phyloP scores from a whole-genome alignment of 2,329 filamentous ascomycete genomes.

The Trichoderma sp. region DNA sequence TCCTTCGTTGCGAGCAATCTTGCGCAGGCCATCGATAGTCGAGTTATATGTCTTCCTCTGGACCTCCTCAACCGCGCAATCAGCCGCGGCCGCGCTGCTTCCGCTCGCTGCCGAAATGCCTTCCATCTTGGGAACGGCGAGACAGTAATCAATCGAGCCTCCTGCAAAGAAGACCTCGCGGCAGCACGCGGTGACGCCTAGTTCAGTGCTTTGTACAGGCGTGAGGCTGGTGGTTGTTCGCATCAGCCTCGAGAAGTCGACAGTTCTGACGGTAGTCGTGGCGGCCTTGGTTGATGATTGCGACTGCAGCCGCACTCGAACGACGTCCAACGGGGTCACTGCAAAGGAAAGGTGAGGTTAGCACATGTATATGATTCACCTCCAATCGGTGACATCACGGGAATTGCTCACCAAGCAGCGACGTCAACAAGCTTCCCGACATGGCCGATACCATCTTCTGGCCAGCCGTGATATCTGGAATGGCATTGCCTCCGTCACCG shows the following conservation, averaged over 20 bases:
- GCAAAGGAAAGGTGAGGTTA: slow-evolving; percentile 5
- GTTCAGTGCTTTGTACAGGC: slow-evolving; percentile 72
- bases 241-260: slow-evolving; percentile 59
- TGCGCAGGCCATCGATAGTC: slow-evolving; percentile 86
- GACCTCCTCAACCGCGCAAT: slow-evolving; percentile 86
- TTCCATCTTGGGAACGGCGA: slow-evolving; percentile 65
- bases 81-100: slow-evolving; percentile 52
- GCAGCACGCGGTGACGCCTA: slow-evolving; percentile 93
- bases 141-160: slow-evolving; percentile 77
- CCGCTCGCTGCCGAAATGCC: slow-evolving; percentile 50
- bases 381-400: background rate
- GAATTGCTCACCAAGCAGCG: slow-evolving; percentile 70
- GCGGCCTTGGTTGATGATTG: slow-evolving; percentile 56
- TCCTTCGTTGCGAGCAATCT: slow-evolving; percentile 94
- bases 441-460: slow-evolving; percentile 97
- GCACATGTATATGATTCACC: background rate
- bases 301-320: slow-evolving; percentile 90
- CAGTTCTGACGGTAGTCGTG: slow-evolving; percentile 52
- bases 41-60: slow-evolving; percentile 84
- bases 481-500: slow-evolving; percentile 38
- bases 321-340: slow-evolving; percentile 96
- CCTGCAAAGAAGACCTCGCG: slow-evolving; percentile 96
- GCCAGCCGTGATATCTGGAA: slow-evolving; percentile 71
- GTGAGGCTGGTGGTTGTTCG: slow-evolving; percentile 61
- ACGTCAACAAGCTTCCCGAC: slow-evolving; percentile 86